Evolutionary conservation across 2,329 filamentous ascomycete genomes (phyloP).

Genomic region (Colletotrichum agaves): DNA sequence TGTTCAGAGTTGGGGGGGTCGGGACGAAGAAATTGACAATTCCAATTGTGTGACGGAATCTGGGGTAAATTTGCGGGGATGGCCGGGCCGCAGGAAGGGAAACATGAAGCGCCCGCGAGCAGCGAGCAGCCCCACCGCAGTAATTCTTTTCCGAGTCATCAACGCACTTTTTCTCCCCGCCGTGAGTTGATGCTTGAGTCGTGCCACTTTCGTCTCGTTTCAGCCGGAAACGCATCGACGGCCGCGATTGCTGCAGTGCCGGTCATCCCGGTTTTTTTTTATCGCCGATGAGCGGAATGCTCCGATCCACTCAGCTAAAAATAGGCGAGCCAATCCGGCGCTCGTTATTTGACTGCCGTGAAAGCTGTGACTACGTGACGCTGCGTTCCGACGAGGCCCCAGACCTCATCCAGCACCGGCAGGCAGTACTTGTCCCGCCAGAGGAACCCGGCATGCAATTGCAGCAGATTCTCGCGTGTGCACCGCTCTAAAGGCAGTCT

Average conservation of each 20-base stretch:
- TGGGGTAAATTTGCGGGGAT: slow-evolving; percentile 32
- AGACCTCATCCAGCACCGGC: slow-evolving; percentile 28
- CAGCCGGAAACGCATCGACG: slow-evolving; percentile 31
- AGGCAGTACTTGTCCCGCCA: slow-evolving; percentile 45
- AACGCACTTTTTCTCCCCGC: neutral
- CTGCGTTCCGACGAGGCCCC: slow-evolving; percentile 15
- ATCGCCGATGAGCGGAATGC: slow-evolving; percentile 8
- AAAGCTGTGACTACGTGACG: neutral
- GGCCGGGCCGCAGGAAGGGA: slow-evolving; percentile 10
- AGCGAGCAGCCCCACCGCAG: too few relatives aligned
- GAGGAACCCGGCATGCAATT: slow-evolving; percentile 27
- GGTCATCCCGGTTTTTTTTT: slow-evolving; percentile 4
- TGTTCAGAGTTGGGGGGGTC: neutral
- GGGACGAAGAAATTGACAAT: slow-evolving; percentile 30
- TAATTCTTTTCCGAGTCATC: neutral
- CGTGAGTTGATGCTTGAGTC: neutral
- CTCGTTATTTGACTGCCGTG: neutral
- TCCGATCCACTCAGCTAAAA: neutral
- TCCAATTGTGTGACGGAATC: slow-evolving; percentile 34
- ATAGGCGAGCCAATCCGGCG: neutral
- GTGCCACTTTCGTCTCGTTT: slow-evolving; percentile 8
- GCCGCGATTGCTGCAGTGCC: slow-evolving; percentile 12
- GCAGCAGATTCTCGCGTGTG: slow-evolving; percentile 17
- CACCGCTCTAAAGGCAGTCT: slow-evolving; percentile 17
- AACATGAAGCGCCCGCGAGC: neutral